phyloP scores from a whole-genome alignment of 2,329 filamentous ascomycete species.

The Cladosporium sp. region DNA sequence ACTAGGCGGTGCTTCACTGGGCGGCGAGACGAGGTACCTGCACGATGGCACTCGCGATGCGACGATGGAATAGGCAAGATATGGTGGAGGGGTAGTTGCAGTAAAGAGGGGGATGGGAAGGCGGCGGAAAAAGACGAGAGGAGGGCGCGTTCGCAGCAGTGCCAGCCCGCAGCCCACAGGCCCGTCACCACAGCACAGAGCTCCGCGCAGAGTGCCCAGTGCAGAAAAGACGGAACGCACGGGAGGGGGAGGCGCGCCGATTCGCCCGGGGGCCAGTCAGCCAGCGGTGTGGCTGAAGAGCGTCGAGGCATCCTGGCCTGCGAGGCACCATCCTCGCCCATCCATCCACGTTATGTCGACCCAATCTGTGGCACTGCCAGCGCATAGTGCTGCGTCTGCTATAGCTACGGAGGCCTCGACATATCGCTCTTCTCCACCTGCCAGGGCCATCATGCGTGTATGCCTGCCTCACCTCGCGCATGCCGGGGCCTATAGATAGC shows the following conservation, averaged over 20 bases:
- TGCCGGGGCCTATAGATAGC: background rate
- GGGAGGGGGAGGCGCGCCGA: constrained; percentile 3
- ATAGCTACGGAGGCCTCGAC: background rate
- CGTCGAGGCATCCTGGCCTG: background rate
- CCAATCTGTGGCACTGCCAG: background rate
- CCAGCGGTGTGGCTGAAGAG: constrained; percentile 1
- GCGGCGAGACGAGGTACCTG: background rate
- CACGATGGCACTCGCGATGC: constrained; percentile 2
- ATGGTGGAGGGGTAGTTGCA: constrained; percentile 3
- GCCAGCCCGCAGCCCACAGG: background rate
- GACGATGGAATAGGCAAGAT: background rate
- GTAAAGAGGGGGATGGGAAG: constrained; percentile 6
- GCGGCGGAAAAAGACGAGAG: constrained; percentile 1
- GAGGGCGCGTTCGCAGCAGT: background rate
- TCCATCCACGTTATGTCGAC: too few species aligned
- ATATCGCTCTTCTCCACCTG: background rate
- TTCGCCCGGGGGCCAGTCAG: background rate
- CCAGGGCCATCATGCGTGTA: too few species aligned
- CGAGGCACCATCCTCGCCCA: too few species aligned
- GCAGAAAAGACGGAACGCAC: background rate
- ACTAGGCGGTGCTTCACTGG: background rate
- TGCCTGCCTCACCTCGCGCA: background rate
- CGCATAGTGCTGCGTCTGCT: background rate
- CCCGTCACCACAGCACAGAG: constrained; percentile 1
- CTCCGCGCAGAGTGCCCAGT: constrained; percentile 3